Base-by-base conservation (phyloP, 306 rosid genomes). In the Heteromeles arbutifolia region DNA sequence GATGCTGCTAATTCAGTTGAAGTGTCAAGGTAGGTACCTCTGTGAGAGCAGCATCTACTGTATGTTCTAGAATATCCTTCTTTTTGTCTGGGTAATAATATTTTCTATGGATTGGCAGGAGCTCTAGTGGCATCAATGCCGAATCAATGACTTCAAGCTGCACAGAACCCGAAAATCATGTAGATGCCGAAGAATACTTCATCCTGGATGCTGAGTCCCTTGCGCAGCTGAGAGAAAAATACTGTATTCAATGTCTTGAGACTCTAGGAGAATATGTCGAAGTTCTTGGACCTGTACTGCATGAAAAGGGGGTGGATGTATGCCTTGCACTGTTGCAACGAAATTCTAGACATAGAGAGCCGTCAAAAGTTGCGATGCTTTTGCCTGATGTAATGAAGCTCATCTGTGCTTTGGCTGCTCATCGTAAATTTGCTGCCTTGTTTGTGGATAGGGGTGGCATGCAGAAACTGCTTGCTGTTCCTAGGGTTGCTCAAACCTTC, bases 371-470 rank as follows among this genome's bases (percentile, higher is more conserved):
- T 73, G 96, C 86, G 52, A 87, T 86, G 67, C 78, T 95, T 57
- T 79, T 96, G 86, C 98, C 98, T 9, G 98, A 96, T 79, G 86
- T 92, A 81, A 92, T 96, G 98, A 96, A 92, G 89, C 87, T 96
- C 80, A 92, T 92, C 19, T 96, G 98, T 85, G 94, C 98, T 79
- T 83, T 96, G 82, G 93, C 99, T 74, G 98, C 99, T 74, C 99
- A 96, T 80, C 86, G 94, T 81, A 96, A 90, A 85, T 96, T 96
- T 78, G 97, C 99, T 78, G 96, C 97, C 70, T 66, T 96, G 41
- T 96, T 96, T 86, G 99, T 96, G 75, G 98, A 96, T 76, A 91
- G 98, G 44, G 98, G 97, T 65, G 99, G 99, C 80, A 88, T 92
- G 86, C 96, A 90, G 83, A 96, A 92, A 82, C 90, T 96, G 65